A percentile compares a stretch with the other conserved stretches of the same genome.
These are phyloP conservation scores for Myotisia sp. DNA, from an alignment of 2,329 filamentous ascomycete genomes.

Conservation along the genomic window DNA sequence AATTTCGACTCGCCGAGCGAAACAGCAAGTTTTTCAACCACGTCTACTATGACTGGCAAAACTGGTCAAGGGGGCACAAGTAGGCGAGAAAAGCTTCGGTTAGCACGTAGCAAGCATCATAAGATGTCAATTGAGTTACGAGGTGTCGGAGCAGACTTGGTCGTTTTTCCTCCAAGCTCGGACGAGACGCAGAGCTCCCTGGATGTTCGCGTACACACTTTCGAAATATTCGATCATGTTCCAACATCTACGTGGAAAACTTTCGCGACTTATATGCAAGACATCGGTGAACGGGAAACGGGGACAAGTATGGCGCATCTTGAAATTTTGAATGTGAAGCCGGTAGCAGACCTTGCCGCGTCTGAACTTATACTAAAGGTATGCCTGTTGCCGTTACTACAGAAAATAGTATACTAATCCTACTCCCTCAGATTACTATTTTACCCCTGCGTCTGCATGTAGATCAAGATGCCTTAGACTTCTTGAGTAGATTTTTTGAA, in stretches of 20 bases:
- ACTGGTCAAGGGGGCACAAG: slow-evolving; percentile 21
- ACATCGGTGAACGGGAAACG: slow-evolving; percentile 73
- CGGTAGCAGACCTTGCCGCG: slow-evolving; percentile 67
- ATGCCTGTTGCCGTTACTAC: slow-evolving; percentile 10
- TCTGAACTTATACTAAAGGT: slow-evolving; percentile 76
- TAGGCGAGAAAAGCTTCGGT: slow-evolving; percentile 49
- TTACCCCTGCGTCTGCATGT: slow-evolving; percentile 83
- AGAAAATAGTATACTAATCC: slow-evolving; percentile 10
- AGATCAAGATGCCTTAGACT: slow-evolving; percentile 93
- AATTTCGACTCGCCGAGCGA: slow-evolving; percentile 80
- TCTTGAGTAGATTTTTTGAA: slow-evolving; percentile 92
- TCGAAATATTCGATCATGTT: slow-evolving; percentile 88
- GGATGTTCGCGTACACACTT: slow-evolving; percentile 63
- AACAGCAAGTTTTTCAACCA: slow-evolving; percentile 74
- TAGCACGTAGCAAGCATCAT: slow-evolving; percentile 75
- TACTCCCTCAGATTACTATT: slow-evolving; percentile 43
- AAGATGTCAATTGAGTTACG: slow-evolving; percentile 92
- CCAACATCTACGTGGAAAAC: slow-evolving; percentile 97
- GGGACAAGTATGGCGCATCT: slow-evolving; percentile 81
- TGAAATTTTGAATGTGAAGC: slow-evolving; percentile 75
- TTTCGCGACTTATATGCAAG: slow-evolving; percentile 85
- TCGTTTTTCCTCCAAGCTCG: slow-evolving; percentile 60
- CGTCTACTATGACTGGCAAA: slow-evolving; percentile 37
- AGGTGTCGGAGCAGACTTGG: slow-evolving; percentile 67
- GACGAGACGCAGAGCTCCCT: slow-evolving; percentile 79